Percentiles rank a stretch among this genome's conserved stretches.
phyloP scores from a whole-genome alignment of 2,329 filamentous ascomycete species.

The Phialocephala subalpina region DNA sequence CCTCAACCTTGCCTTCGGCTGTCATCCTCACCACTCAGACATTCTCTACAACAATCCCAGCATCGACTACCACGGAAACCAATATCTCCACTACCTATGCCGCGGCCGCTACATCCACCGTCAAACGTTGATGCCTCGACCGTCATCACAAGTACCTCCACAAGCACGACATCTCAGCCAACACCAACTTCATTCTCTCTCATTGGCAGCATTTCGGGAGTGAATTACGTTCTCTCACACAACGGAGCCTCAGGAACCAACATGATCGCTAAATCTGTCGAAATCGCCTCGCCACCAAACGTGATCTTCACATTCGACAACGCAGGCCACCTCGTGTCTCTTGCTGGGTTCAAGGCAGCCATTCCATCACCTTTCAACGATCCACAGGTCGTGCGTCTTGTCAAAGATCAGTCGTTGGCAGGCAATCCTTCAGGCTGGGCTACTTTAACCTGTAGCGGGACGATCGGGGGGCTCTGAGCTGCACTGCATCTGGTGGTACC shows the following conservation, averaged over 20 bases:
- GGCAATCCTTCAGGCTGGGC: background rate
- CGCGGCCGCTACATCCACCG: background rate
- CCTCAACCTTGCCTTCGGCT: background rate
- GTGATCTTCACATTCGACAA: background rate
- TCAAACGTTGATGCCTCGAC: background rate
- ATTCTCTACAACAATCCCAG: background rate
- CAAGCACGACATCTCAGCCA: background rate
- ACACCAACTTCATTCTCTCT: background rate
- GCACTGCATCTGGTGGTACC: background rate
- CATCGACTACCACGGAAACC: background rate
- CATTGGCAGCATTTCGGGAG: background rate
- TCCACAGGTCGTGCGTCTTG: background rate
- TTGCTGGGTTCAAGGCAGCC: background rate
- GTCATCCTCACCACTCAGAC: background rate
- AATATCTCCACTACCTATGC: background rate
- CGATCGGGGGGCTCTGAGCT: background rate
- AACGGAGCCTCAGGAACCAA: background rate
- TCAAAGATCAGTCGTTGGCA: background rate
- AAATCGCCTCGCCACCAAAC: background rate
- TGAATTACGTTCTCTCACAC: background rate
- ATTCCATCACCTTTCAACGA: background rate
- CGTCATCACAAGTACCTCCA: background rate
- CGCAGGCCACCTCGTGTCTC: background rate
- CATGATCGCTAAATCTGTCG: background rate
- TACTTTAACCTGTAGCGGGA: background rate